Percentiles rank a stretch among this genome's conserved stretches.
Conservation (phyloP, 2,329 filamentous ascomycete genomes). For the Penicillium sp. region DNA sequence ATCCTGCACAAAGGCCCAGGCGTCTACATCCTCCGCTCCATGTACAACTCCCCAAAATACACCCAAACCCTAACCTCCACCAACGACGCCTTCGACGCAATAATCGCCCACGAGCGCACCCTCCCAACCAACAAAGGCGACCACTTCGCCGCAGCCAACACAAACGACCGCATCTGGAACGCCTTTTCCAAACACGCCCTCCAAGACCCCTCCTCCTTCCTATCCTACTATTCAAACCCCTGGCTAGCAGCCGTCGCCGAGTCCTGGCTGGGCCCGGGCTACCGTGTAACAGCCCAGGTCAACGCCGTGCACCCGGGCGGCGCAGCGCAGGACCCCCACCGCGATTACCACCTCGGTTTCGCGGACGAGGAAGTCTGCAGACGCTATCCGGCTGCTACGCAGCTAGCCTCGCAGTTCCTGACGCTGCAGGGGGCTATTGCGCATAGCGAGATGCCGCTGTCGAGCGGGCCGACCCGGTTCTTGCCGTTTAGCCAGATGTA, state of each 20-base stretch:
- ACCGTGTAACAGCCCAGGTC: constrained; percentile 59
- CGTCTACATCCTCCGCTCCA: constrained; percentile 55
- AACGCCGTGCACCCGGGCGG: constrained; percentile 61
- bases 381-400: constrained; percentile 51
- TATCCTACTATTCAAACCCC: constrained; percentile 58
- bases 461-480: constrained; percentile 58
- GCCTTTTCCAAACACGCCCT: constrained; percentile 60
- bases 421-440: constrained; percentile 63
- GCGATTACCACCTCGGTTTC: constrained; percentile 64
- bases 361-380: constrained; percentile 49
- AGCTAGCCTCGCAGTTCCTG: constrained; percentile 54
- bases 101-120: constrained; percentile 48
- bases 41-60: constrained; percentile 45
- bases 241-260: constrained; percentile 53
- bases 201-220: constrained; percentile 51
- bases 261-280: constrained; percentile 58
- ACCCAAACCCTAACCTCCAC: constrained; percentile 43
- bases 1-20: constrained; percentile 56
- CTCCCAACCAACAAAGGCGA: constrained; percentile 48
- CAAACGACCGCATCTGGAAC: constrained; percentile 64
- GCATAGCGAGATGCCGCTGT: constrained; percentile 58
- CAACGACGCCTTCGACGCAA: constrained; percentile 48
- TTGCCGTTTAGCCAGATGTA: constrained; percentile 60
- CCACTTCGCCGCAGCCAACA: constrained; percentile 56
- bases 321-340: constrained; percentile 55